phyloP scores from a whole-genome alignment of 1,284 basidiomycete genomes.

The Flammula alnicola region DNA sequence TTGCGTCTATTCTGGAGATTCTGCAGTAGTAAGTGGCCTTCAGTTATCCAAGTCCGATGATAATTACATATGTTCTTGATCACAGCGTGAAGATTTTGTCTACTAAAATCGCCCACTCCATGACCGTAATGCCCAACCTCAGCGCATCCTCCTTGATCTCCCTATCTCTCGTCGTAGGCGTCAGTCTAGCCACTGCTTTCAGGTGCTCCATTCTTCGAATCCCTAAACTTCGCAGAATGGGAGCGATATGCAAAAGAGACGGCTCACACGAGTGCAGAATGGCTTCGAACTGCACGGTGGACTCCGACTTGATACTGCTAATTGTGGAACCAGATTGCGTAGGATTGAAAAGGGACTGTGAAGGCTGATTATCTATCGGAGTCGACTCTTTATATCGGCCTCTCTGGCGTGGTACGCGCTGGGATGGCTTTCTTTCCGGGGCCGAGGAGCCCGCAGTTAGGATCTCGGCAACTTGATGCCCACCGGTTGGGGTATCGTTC shows the following conservation, averaged over 20 bases:
- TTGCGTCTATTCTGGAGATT: no score
- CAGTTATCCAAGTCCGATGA: no score
- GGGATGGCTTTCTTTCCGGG: not conserved
- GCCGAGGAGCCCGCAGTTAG: slow-evolving; percentile 4
- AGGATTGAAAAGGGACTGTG: slow-evolving; percentile 34
- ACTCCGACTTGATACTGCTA: slow-evolving; percentile 39
- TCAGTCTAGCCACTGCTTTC: slow-evolving; percentile 58
- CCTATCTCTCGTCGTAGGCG: slow-evolving; percentile 64
- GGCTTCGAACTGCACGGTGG: slow-evolving; percentile 18
- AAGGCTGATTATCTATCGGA: slow-evolving; percentile 23
- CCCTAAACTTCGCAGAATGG: slow-evolving; percentile 57
- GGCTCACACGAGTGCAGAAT: slow-evolving; percentile 24
- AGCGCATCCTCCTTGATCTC: slow-evolving; percentile 71
- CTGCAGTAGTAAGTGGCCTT: no score
- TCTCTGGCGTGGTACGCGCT: slow-evolving; percentile 1
- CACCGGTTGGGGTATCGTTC: slow-evolving; percentile 1
- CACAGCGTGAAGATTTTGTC: slow-evolving; percentile 46
- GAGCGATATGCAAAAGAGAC: slow-evolving; percentile 51
- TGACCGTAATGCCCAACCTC: slow-evolving; percentile 63
- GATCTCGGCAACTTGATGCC: slow-evolving; percentile 5
- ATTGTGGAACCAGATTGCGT: slow-evolving; percentile 43
- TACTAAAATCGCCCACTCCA: slow-evolving; percentile 79
- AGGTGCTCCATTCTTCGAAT: slow-evolving; percentile 63
- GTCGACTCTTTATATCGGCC: slow-evolving; percentile 24
- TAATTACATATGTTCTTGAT: no score